These are phyloP conservation scores for Coffea humblotiana DNA, from an alignment of 305 asterid genomes.

Conservation along the genomic window DNA sequence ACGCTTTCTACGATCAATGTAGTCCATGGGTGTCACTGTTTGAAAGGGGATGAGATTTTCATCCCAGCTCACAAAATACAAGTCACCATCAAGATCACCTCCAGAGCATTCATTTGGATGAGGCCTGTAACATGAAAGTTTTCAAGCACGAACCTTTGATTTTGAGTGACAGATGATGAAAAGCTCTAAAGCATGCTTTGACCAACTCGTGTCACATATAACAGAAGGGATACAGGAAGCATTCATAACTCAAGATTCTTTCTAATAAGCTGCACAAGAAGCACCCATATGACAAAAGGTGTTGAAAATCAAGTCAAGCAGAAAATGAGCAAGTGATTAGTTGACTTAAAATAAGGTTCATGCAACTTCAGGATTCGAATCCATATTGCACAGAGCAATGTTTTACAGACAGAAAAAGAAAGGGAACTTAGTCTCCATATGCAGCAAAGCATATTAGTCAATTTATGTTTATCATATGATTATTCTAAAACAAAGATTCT, in stretches of 20 bases:
- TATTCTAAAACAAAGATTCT: background rate
- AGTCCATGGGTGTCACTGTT: slow-evolving; percentile 90
- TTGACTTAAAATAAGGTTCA: background rate
- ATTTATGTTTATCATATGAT: background rate
- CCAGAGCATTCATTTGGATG: slow-evolving; percentile 99
- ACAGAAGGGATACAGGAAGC: background rate
- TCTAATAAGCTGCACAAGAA: background rate
- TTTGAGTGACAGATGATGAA: background rate
- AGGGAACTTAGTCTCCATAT: background rate
- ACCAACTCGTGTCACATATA: background rate
- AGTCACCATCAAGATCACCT: slow-evolving; percentile 97
- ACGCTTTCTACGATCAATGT: slow-evolving; percentile 77
- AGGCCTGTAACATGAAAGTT: slow-evolving; percentile 62
- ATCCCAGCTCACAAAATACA: slow-evolving; percentile 93
- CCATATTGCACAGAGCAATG: background rate
- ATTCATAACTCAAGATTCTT: background rate
- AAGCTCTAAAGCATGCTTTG: background rate
- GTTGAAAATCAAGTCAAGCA: background rate
- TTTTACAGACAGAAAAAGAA: background rate
- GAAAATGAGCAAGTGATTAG: background rate
- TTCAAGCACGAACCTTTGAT: background rate
- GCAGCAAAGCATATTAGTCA: background rate
- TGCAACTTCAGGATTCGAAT: background rate
- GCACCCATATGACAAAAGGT: background rate
- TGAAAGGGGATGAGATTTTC: slow-evolving; percentile 57